Evolutionary conservation across 805 yeast genomes (phyloP), one percentile per base, ranked within the genome.

Genomic region (Suhomyces pyralidae): DNA sequence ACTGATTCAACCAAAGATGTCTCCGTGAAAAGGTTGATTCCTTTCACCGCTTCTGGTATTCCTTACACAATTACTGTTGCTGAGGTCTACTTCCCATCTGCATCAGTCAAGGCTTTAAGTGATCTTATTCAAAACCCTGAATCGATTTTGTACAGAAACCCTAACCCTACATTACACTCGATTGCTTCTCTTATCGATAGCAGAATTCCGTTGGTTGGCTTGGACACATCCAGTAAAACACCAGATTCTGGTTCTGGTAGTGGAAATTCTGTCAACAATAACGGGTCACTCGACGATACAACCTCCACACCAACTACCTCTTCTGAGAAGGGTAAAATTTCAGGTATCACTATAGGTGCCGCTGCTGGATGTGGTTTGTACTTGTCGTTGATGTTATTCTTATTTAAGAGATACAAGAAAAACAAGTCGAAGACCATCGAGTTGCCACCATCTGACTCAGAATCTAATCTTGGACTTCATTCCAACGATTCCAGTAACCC

Each of bases 1-100:
- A 36, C 47, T 10, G 48, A 57, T 5, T 53, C 55, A n/a, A 61
- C 58, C 38, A 64, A 80, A 5, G 70, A 73, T 26, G 81, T 89
- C 20, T 66, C 83, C 7, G 90, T 92, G 58, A 72, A 76, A 53
- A 82, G 85, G 66, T 78, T 93, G 60, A 84, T 86, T 55, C 98
- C 98, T 38, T 88, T 84, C 64, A 78, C 84, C 15, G 80, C 89
- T 2, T 52, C 58, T 12, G 77, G 73, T 28, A 62, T 73, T 51
- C 58, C 68, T 45, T 93, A 90, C 68, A 80, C 90, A 55, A 89
- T 89, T 51, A 88, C 97, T 0, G 88, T 92, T 55, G 98, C 97
- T 6, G 87, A 87, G 66, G 86, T 90, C 51, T 90, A 88, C 66
- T 86, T 90, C 73, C 96, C 96, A 20, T 66, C 71, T 9, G 66